Evolutionary conservation across 208 protist genomes (phyloP), one percentile per base, ranked within the genome.

Genomic region (Porcisia deanei): DNA sequence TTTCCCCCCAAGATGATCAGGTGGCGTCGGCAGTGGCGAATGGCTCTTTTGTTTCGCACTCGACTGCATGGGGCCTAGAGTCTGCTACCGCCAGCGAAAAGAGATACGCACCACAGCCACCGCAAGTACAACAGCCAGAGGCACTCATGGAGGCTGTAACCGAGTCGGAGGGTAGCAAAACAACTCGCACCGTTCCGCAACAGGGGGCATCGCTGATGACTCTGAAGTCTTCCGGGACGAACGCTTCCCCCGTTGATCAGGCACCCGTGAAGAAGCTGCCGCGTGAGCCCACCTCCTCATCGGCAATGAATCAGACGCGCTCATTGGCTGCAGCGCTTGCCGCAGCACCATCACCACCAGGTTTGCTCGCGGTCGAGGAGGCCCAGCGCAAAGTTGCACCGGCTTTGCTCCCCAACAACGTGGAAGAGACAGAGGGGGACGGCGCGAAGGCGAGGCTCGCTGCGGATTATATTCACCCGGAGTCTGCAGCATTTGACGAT

Each of bases 311-410:
- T 5, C 57, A 45, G 3, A 14, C 22, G 37, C 30, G n/a, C 25
- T 66, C 71, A n/a, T 65, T 75, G 58, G 71, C 71, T 4, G 71
- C 41, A 30, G 71, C 71, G 41, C 71, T 75, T n/a, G 71, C 71
- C 14, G 70, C 70, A 47, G 57, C 70, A 22, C 14, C 70, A 39
- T 52, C 49, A 43, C 57, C 67, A 25, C 22, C 25, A 3, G 67
- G 25, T 30, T 43, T 59, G 34, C 41, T 60, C 14, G 39, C 49
- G 37, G 14, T 10, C 9, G 67, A 72, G 67, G 53, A 59, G 52
- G 34, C 47, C n/a, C 67, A 54, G 47, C 67, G 49, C 20, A 54
- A 39, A 43, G 34, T n/a, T 9, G 47, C 43, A 12, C 52, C 49
- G 4, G n/a, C 22, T n/a, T 43, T 49, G 9, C 25, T 20, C n/a